These are phyloP conservation scores for Aspergillus sp. DNA, from an alignment of 2,329 filamentous ascomycete species.

Conservation along the genomic window DNA sequence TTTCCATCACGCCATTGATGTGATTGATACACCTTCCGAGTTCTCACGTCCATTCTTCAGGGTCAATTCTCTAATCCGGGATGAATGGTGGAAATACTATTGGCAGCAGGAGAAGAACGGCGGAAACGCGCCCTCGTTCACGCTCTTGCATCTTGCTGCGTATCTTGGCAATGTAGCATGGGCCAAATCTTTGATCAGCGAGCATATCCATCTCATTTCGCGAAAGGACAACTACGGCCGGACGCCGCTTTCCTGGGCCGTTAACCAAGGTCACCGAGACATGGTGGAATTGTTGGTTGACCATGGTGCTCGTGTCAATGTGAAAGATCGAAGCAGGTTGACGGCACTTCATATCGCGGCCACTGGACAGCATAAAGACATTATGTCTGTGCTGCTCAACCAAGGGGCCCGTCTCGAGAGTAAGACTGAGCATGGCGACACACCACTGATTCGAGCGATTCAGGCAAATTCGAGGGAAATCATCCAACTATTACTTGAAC, in stretches of 20 bases:
- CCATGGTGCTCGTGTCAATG: constrained; percentile 8
- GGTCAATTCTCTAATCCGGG: constrained; percentile 20
- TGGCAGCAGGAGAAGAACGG: not conserved
- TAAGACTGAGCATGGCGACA: not conserved
- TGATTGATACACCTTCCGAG: constrained; percentile 8
- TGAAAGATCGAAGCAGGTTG: constrained; percentile 14
- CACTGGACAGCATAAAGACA: not conserved
- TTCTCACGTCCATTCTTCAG: constrained; percentile 25
- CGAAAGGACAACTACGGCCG: constrained; percentile 16
- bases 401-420: not conserved
- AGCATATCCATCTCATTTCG: constrained; percentile 18
- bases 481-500: constrained; percentile 15
- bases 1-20: constrained; percentile 20
- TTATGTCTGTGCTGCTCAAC: not conserved
- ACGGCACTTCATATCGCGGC: constrained; percentile 25
- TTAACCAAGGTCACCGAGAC: constrained; percentile 11
- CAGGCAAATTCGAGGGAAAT: not conserved
- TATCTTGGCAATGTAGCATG: constrained; percentile 11
- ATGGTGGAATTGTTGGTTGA: constrained; percentile 12
- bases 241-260: constrained; percentile 14
- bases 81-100: constrained; percentile 21
- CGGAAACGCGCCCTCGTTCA: not conserved
- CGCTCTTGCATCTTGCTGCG: not conserved
- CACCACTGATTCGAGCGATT: not conserved
- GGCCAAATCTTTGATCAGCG: constrained; percentile 22